phyloP scores from a whole-genome alignment of 1,284 basidiomycete species.

The Volvariella surrecta region DNA sequence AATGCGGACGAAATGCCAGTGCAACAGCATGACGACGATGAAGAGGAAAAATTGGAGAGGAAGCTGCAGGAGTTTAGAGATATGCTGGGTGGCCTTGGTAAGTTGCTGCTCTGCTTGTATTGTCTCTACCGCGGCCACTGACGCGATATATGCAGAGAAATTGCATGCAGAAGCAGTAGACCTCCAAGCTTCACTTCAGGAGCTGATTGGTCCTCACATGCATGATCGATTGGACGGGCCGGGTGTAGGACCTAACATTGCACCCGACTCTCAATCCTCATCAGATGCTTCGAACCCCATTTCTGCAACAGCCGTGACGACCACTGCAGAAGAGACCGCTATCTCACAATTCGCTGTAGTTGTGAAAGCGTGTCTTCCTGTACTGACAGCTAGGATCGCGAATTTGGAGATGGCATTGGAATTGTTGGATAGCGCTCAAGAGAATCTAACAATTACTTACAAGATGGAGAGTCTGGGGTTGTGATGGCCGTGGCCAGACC shows the following conservation, averaged over 20 bases:
- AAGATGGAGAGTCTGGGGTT: slow-evolving; percentile 35
- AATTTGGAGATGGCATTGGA: slow-evolving; percentile 38
- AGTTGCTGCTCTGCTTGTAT: slow-evolving; percentile 7
- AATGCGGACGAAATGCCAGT: too few relatives aligned
- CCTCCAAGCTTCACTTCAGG: slow-evolving; percentile 27
- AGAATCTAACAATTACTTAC: slow-evolving; percentile 32
- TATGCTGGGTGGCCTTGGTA: slow-evolving; percentile 32
- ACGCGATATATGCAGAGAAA: slow-evolving; percentile 17
- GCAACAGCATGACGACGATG: too few relatives aligned
- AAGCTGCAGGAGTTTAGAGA: slow-evolving; percentile 27
- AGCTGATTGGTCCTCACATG: slow-evolving; percentile 17
- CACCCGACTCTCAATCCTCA: neutral
- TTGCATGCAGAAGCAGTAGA: slow-evolving; percentile 24
- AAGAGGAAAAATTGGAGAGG: slow-evolving; percentile 17
- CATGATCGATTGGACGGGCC: neutral
- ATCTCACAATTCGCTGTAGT: slow-evolving; percentile 26
- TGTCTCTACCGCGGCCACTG: slow-evolving; percentile 1
- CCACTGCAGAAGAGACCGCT: slow-evolving; percentile 3
- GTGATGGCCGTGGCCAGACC: slow-evolving; percentile 8
- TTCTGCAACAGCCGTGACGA: slow-evolving; percentile 6
- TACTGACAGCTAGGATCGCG: slow-evolving; percentile 31
- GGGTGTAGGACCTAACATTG: neutral
- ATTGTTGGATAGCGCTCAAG: slow-evolving; percentile 35
- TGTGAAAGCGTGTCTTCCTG: slow-evolving; percentile 33
- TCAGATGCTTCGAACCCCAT: neutral